Conservation (phyloP, 2,329 filamentous ascomycete genomes). For the Parascedosporium putredinis region DNA sequence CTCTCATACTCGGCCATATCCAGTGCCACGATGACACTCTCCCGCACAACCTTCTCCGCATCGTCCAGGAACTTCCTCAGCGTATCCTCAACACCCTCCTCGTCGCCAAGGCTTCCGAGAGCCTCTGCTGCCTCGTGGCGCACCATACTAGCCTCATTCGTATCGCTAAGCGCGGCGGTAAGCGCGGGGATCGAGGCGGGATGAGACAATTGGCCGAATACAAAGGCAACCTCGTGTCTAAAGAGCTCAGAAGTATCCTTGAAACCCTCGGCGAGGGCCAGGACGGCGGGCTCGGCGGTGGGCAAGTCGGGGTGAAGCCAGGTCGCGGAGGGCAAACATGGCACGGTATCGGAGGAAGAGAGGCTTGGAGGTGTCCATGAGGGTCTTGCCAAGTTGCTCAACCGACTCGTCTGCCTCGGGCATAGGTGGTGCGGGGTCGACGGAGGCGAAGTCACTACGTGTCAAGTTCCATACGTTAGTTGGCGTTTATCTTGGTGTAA, state of each 20-base stretch:
- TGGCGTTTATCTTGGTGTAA: too few relatives aligned
- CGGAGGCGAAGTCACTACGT: conserved; percentile 80
- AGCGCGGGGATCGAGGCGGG: conserved; percentile 93
- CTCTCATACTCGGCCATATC: conserved; percentile 98
- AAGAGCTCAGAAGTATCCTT: conserved; percentile 82
- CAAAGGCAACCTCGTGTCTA: conserved; percentile 95
- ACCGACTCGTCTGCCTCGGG: conserved; percentile 61
- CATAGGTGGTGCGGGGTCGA: conserved; percentile 88
- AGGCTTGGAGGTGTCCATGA: conserved; percentile 69
- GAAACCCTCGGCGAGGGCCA: conserved; percentile 77
- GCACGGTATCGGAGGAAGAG: conserved; percentile 91
- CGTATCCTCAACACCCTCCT: conserved; percentile 82
- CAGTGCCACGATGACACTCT: conserved; percentile 88
- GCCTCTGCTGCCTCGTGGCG: conserved; percentile 96
- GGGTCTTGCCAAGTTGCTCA: conserved; percentile 59
- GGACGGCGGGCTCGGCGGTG: conserved; percentile 78
- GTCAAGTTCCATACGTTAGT: conserved; percentile 11
- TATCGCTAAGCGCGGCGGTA: conserved; percentile 64
- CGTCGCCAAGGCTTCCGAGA: conserved; percentile 83
- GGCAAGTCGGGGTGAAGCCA: conserved; percentile 88
- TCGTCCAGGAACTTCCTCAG: conserved; percentile 79
- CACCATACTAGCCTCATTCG: conserved; percentile 86
- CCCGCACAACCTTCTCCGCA: conserved; percentile 83
- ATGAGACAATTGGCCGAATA: conserved; percentile 92
- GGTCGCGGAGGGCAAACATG: conserved; percentile 94